Evolutionary conservation across 495 filamentous ascomycete genomes (phyloP).

Genomic region (Xylaria nigripes): DNA sequence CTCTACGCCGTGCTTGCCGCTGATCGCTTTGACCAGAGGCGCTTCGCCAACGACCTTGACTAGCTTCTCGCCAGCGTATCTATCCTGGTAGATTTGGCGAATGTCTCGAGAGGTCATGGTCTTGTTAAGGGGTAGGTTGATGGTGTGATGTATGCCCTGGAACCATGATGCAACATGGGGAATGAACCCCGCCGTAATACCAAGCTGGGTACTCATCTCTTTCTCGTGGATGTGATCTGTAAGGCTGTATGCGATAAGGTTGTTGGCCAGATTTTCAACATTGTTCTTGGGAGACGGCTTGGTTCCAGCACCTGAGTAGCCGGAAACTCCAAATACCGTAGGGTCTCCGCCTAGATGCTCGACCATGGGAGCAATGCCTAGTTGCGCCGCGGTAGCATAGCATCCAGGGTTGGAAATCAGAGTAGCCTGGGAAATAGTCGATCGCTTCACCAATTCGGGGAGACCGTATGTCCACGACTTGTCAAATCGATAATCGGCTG

Average conservation of each 20-base stretch:
- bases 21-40: slow-evolving; percentile 80
- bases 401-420: slow-evolving; percentile 93
- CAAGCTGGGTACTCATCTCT: slow-evolving; percentile 77
- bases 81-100: slow-evolving; percentile 88
- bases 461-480: slow-evolving; percentile 90
- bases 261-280: slow-evolving; percentile 75
- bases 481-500: slow-evolving; percentile 93
- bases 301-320: slow-evolving; percentile 93
- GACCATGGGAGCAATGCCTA: slow-evolving; percentile 79
- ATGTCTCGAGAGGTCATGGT: slow-evolving; percentile 86
- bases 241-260: slow-evolving; percentile 79
- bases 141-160: slow-evolving; percentile 90
- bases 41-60: slow-evolving; percentile 87
- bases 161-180: slow-evolving; percentile 97
- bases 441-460: slow-evolving; percentile 74
- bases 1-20: slow-evolving; percentile 85
- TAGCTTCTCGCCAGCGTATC: slow-evolving; percentile 90
- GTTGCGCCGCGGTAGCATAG: slow-evolving; percentile 93
- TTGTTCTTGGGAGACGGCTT: slow-evolving; percentile 96
- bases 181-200: slow-evolving; percentile 68
- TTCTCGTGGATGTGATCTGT: slow-evolving; percentile 95
- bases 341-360: slow-evolving; percentile 72
- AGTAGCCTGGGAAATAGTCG: slow-evolving; percentile 70
- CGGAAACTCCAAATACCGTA: slow-evolving; percentile 85
- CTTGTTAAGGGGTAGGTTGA: slow-evolving; percentile 77